Percentiles rank a stretch among this genome's conserved stretches.
phyloP scores from a whole-genome alignment of 352 stramenopile species.

The Globisporangium emineosum region DNA sequence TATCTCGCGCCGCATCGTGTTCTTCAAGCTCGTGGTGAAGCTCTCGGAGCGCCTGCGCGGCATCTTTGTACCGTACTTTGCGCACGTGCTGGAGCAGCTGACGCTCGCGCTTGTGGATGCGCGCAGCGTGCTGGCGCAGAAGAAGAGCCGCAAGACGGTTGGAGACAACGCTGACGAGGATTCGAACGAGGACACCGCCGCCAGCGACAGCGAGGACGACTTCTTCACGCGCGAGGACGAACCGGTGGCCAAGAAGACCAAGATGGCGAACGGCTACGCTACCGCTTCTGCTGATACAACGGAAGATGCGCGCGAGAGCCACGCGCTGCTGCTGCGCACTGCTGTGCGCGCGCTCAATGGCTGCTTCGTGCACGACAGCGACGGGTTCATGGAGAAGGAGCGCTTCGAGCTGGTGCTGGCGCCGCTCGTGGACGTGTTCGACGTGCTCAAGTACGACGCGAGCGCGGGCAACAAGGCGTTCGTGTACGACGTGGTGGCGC shows the following conservation, averaged over 20 bases:
- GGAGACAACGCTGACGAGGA: constrained; percentile 21
- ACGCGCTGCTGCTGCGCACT: constrained; percentile 49
- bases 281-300: constrained; percentile 7
- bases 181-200: constrained; percentile 28
- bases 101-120: constrained; percentile 46
- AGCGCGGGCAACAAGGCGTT: constrained; percentile 39
- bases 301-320: constrained; percentile 28
- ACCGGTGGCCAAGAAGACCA: constrained; percentile 53
- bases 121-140: constrained; percentile 44
- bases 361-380: constrained; percentile 84
- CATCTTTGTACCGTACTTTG: constrained; percentile 89
- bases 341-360: constrained; percentile 72
- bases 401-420: constrained; percentile 74
- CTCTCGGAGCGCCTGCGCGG: constrained; percentile 76
- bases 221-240: constrained; percentile 47
- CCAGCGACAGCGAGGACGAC: constrained; percentile 50
- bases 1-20: constrained; percentile 61
- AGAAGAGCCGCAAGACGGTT: constrained; percentile 25
- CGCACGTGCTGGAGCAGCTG: constrained; percentile 66
- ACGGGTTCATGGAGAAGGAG: constrained; percentile 88
- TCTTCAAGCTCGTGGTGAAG: constrained; percentile 81
- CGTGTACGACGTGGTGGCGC: constrained; percentile 61
- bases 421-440: constrained; percentile 72
- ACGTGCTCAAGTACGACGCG: constrained; percentile 53
- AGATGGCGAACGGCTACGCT: constrained; percentile 29